phyloP scores from a whole-genome alignment of 345 rosid genomes.

The Limnanthes douglasii region DNA sequence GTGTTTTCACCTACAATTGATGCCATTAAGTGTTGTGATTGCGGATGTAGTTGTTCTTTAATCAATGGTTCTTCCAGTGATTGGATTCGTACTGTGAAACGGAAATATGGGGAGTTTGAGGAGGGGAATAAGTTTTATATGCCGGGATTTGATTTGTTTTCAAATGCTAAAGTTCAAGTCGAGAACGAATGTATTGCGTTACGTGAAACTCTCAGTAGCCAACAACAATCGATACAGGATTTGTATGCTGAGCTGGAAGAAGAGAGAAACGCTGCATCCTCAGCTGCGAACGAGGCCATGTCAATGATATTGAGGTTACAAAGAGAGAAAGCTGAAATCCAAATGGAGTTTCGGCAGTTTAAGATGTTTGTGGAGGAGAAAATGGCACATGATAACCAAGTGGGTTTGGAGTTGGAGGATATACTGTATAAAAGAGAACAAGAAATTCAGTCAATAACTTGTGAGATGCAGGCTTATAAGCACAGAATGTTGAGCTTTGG shows the following conservation, averaged over 20 bases:
- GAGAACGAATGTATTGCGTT: constrained; percentile 59
- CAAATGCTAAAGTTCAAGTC: constrained; percentile 42
- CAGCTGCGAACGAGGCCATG: constrained; percentile 89
- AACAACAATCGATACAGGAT: constrained; percentile 42
- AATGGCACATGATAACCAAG: constrained; percentile 69
- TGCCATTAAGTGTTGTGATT: constrained; percentile 29
- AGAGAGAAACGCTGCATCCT: constrained; percentile 74
- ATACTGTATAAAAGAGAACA: constrained; percentile 73
- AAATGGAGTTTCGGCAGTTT: constrained; percentile 84
- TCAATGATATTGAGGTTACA: constrained; percentile 87
- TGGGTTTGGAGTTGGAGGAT: constrained; percentile 40
- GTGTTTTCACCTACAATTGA: constrained; percentile 18
- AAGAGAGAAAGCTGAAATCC: constrained; percentile 88
- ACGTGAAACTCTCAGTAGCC: constrained; percentile 48
- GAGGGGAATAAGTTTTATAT: constrained; percentile 17
- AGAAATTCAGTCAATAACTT: constrained; percentile 43
- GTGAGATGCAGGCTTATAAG: constrained; percentile 78
- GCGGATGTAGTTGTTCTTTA: constrained; percentile 34
- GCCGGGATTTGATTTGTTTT: constrained; percentile 26
- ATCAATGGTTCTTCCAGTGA: constrained; percentile 11
- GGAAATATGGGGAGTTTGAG: constrained; percentile 15
- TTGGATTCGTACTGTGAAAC: constrained; percentile 14
- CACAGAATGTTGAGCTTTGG: constrained; percentile 72
- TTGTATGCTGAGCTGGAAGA: constrained; percentile 54
- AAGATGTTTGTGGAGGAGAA: constrained; percentile 64